Percentiles rank a stretch among this genome's conserved stretches.
Conservation (phyloP, 1,284 basidiomycete species). For the Rhodotorula sp. region DNA sequence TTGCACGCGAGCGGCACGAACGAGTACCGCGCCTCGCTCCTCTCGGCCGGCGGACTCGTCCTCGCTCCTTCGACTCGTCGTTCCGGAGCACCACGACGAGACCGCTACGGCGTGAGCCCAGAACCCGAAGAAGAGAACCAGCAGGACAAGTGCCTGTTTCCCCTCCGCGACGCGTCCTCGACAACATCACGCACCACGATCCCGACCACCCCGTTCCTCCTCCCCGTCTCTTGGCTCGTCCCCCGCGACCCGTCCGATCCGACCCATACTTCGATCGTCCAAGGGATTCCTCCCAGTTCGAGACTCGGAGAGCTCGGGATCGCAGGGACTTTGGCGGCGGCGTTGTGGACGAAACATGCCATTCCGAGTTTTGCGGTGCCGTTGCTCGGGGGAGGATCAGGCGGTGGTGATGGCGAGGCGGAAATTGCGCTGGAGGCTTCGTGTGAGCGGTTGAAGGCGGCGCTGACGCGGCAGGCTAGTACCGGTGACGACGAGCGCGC, state of each 20-base stretch:
- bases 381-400: background rate
- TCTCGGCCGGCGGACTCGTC: conserved; percentile 29
- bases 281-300: conserved; percentile 17
- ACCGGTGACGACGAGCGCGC: too few species aligned
- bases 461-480: too few species aligned
- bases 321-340: conserved; percentile 10
- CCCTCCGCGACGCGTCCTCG: background rate
- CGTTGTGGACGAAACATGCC: conserved; percentile 30
- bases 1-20: conserved; percentile 35
- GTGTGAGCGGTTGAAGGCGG: too few species aligned
- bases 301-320: conserved; percentile 18
- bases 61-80: conserved; percentile 1
- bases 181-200: conserved; percentile 7
- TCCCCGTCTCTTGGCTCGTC: conserved; percentile 29
- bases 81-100: background rate
- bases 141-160: conserved; percentile 2
- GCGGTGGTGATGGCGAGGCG: too few species aligned
- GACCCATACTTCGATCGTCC: conserved; percentile 19
- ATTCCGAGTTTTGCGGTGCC: conserved; percentile 30
- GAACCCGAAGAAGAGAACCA: background rate
- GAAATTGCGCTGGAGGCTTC: too few species aligned
- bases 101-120: background rate
- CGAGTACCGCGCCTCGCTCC: conserved; percentile 21
- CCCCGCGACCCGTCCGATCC: background rate
- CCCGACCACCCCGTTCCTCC: conserved; percentile 31